Evolutionary conservation across 768 basidiomycete genomes (phyloP).

Genomic region (Bullera alba): DNA sequence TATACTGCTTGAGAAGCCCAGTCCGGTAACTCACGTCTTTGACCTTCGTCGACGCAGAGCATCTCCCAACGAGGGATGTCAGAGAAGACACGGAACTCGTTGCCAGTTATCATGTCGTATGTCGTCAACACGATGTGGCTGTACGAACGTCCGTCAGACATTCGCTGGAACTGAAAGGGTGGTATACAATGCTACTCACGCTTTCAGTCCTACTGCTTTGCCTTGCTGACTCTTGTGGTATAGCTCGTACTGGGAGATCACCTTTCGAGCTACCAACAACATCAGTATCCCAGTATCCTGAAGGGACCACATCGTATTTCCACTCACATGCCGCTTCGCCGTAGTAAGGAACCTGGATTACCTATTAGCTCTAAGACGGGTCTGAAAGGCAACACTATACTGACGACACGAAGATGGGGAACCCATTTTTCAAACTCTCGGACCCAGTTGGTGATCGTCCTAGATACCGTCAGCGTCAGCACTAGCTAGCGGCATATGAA

Average conservation of each 20-base stretch:
- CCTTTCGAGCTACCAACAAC: slow-evolving; percentile 54
- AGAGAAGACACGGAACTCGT: slow-evolving; percentile 71
- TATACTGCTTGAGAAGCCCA: neutral
- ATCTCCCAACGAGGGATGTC: slow-evolving; percentile 83
- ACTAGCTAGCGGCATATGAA: slow-evolving; percentile 2
- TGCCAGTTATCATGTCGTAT: slow-evolving; percentile 71
- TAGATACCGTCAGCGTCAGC: no score
- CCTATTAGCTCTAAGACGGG: neutral
- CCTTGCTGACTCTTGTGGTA: slow-evolving; percentile 51
- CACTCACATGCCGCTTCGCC: slow-evolving; percentile 64
- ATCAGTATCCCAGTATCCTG: slow-evolving; percentile 48
- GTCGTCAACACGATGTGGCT: slow-evolving; percentile 90
- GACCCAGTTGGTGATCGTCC: slow-evolving; percentile 83
- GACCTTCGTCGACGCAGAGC: slow-evolving; percentile 89
- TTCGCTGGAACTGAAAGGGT: neutral
- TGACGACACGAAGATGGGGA: slow-evolving; percentile 52
- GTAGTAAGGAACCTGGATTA: slow-evolving; percentile 53
- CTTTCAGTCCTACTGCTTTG: slow-evolving; percentile 44
- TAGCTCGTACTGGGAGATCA: slow-evolving; percentile 76
- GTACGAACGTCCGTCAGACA: slow-evolving; percentile 48
- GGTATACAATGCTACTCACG: slow-evolving; percentile 20
- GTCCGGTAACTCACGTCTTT: slow-evolving; percentile 60
- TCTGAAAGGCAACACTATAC: neutral
- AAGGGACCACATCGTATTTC: slow-evolving; percentile 28
- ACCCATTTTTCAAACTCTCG: slow-evolving; percentile 81